Conservation (phyloP, 805 yeast genomes). For the Hermanozyma aechmeae region DNA sequence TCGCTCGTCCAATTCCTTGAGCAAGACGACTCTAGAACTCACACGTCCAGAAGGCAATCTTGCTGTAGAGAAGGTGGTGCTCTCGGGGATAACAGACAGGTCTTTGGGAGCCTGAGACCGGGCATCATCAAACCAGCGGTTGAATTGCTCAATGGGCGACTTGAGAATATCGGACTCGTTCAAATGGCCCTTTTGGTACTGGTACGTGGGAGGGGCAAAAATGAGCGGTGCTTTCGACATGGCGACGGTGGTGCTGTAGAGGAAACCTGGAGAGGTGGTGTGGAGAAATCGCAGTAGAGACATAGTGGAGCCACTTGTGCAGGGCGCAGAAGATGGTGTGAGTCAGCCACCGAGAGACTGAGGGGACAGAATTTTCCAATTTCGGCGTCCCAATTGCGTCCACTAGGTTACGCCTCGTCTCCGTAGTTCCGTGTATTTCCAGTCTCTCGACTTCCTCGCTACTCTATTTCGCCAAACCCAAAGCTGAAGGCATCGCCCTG, state of each 20-base stretch:
- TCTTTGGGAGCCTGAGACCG: slow-evolving; percentile 40
- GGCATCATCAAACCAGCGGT: slow-evolving; percentile 79
- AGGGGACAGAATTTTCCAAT: no score
- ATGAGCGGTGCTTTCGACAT: slow-evolving; percentile 19
- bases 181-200: slow-evolving; percentile 63
- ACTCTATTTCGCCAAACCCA: slow-evolving; percentile 22
- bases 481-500: slow-evolving; percentile 16
- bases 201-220: slow-evolving; percentile 84
- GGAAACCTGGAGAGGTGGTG: no score
- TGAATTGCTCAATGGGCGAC: slow-evolving; percentile 73
- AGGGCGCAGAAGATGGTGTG: no score
- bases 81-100: slow-evolving; percentile 54
- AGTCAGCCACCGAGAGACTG: no score
- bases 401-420: no score
- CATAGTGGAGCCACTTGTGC: no score
- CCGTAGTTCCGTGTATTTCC: no score
- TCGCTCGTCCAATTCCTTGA: slow-evolving; percentile 78
- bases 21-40: slow-evolving; percentile 71
- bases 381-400: no score
- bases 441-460: no score
- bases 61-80: slow-evolving; percentile 83
- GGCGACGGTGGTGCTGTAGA: slow-evolving; percentile 5
- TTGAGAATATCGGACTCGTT: slow-evolving; percentile 40
- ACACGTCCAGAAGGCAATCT: slow-evolving; percentile 85
- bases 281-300: no score